A percentile compares a stretch with the other conserved stretches of the same genome.
Conservation (phyloP, 768 basidiomycete species). For the Dacryopinax spathularia region DNA sequence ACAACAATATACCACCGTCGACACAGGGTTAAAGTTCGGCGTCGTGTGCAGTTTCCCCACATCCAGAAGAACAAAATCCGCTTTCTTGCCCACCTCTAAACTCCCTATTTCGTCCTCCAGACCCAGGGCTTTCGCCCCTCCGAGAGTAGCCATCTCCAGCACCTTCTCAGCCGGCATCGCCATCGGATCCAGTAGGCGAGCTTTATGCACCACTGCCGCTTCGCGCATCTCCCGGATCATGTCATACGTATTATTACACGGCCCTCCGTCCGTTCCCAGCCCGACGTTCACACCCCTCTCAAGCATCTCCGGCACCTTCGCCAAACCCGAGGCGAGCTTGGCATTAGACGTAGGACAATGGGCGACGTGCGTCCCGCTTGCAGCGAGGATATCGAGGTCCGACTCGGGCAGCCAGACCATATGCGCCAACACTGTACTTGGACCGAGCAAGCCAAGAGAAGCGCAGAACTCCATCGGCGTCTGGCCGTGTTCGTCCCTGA, state of each 20-base stretch:
- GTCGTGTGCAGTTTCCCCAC: not conserved
- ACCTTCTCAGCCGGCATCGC: not conserved
- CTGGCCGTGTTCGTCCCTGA: not conserved
- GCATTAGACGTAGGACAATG: not conserved
- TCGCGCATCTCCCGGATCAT: not conserved
- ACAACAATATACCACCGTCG: not conserved
- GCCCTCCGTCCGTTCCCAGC: not conserved
- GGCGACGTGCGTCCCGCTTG: not conserved
- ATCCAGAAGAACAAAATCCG: slow-evolving; percentile 7
- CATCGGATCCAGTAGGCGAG: not conserved
- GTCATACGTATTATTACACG: not conserved
- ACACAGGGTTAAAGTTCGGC: not conserved
- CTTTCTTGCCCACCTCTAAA: slow-evolving; percentile 11
- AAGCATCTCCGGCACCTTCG: not conserved
- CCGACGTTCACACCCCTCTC: not conserved
- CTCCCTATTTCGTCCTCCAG: slow-evolving; percentile 9
- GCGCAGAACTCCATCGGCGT: not conserved
- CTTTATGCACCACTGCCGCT: not conserved
- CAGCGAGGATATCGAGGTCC: not conserved
- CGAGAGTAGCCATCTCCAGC: slow-evolving; percentile 8
- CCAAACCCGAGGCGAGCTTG: not conserved
- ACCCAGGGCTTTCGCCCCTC: slow-evolving; percentile 9
- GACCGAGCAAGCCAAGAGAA: not conserved
- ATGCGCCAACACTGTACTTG: not conserved
- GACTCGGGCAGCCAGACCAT: not conserved